phyloP scores from a whole-genome alignment of 768 basidiomycete species.

The Mrakia frigida region DNA sequence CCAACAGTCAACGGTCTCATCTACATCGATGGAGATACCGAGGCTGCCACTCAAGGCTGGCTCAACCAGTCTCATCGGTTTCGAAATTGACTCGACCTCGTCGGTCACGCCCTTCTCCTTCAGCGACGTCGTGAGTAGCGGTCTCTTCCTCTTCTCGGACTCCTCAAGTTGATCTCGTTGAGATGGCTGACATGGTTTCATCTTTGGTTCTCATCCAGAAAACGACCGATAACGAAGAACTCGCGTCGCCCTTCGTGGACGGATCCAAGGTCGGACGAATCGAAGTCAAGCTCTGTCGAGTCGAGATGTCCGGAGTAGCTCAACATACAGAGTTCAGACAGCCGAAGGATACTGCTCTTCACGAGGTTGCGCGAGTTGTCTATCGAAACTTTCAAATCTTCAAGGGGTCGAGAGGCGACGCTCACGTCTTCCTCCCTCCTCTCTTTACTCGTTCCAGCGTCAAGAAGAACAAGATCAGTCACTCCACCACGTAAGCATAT shows the following conservation, averaged over 20 bases:
- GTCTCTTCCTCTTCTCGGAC: neutral
- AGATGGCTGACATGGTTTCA: neutral
- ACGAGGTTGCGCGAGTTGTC: neutral
- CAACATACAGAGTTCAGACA: neutral
- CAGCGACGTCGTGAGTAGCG: neutral
- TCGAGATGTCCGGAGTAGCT: too few relatives aligned
- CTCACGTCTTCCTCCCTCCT: neutral
- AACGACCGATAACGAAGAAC: neutral
- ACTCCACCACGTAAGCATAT: neutral
- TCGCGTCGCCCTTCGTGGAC: neutral
- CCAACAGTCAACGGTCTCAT: neutral
- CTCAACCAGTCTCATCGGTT: neutral
- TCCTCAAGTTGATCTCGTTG: neutral
- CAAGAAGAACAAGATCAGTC: conserved; percentile 8
- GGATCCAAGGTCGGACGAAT: neutral
- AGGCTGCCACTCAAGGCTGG: neutral
- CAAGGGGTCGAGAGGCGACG: neutral
- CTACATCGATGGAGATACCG: neutral
- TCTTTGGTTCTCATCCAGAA: neutral
- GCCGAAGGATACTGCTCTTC: neutral
- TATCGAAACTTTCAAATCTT: too few relatives aligned
- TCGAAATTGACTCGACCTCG: neutral
- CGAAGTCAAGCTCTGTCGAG: neutral
- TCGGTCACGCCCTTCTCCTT: neutral
- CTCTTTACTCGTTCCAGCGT: neutral